Base-by-base conservation (phyloP, 768 basidiomycete genomes). In the Boletus pseudopeckii region DNA sequence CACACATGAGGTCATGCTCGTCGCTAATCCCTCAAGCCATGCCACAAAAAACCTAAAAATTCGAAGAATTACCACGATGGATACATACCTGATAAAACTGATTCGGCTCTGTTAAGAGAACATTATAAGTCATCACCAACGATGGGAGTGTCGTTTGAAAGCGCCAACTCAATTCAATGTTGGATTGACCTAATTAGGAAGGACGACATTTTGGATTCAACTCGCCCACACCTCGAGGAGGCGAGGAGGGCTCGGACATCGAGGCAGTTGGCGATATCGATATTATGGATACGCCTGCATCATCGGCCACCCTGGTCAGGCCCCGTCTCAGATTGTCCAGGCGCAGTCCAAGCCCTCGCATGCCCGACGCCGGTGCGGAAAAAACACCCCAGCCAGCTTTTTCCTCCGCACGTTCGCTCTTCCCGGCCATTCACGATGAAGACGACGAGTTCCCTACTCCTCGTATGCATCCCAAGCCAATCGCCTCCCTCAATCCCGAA, bases 21-120 rank as follows among this genome's bases (percentile, higher is more conserved):
- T 24, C 3, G 24, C 3, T 24, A 24, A 4, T 24, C 24, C 24
- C 24, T 24, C 45, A 71, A 61, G 3, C 77, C 77, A 13, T 66
- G 64, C 6, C 48, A 65, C 24, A 65, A 51, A 39, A 78, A 73
- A 15, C 71, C 53, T 77, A 65, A 10, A 24, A n/a, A n/a, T n/a
- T n/a, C n/a, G n/a, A n/a, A n/a, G n/a, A n/a, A n/a, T n/a, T n/a
- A n/a, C n/a, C 24, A 68, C 2, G 20, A 45, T 9, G 26, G 72
- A 71, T 13, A 74, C 46, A 24, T 70, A 64, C 59, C 67, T 75
- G 58, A 70, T 58, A 64, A 68, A 60, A 67, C 62, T 77, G 74
- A 34, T 17, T 24, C 24, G 24, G 24, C 37, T 28, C 7, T 6
- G 7, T 8, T 8, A 28, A 28, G 28, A 28, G 24, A 3, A 4